Base-by-base conservation (phyloP, 2,329 filamentous ascomycete genomes). In the Diplodia sapinea region DNA sequence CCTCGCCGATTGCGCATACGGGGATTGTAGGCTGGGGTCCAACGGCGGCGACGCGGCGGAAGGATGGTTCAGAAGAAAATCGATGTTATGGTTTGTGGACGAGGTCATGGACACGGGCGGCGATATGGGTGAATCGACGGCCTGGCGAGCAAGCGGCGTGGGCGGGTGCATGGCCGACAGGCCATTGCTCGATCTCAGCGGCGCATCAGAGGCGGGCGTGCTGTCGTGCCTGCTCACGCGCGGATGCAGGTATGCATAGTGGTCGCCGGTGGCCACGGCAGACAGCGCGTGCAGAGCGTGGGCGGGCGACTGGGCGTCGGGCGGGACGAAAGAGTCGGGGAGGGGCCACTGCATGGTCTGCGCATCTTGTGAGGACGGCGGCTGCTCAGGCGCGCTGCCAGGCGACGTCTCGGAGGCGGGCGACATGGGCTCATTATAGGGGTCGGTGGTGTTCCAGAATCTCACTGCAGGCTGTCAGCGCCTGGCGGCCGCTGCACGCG, bases 391-490 rank as follows among this genome's bases (percentile, higher is more conserved):
- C 12, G 43, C 47, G 43, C 15, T 43, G 47, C n/a, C 49, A 12
- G 59, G 56, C 52, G 66, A 68, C 54, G 62, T 66, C 61, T 65
- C 62, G 33, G 61, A 55, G 31, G 57, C 52, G 17, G 77, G 76
- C 55, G 76, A 77, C 43, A 73, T 72, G 3, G 76, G 76, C 51
- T 87, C 85, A 31, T 86, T 83, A 73, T 87, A 88, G 2, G 87
- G 87, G 72, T 89, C 87, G 49, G 83, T 85, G 68, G 86, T 87
- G 72, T 89, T 84, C 72, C 88, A 82, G 72, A 89, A 89, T 7
- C 85, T 86, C 51, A 89, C 86, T 85, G 61, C 52, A 64, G 68
- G 51, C 64, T 38, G 47, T 57, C 54, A 67, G 31, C 63, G 54
- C 54, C 31, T 15, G 31, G 59, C 29, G 66, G 23, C 40, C 40